Base-by-base conservation (phyloP, 495 filamentous ascomycete species). In the Chaetomium fimeti region DNA sequence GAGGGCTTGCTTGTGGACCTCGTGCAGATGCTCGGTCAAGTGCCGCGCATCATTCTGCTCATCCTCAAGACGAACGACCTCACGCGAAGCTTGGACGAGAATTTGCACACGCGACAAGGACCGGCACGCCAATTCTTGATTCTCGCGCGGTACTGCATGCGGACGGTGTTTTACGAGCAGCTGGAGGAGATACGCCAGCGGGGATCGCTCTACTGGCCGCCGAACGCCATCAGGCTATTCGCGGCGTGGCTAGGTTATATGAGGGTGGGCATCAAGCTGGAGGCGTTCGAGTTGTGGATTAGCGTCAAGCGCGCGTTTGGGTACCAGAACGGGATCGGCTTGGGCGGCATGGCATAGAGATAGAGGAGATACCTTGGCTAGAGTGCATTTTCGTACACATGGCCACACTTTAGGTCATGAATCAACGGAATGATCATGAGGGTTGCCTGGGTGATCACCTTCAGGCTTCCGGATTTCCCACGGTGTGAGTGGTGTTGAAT, bases 51-150 rank as follows among this genome's bases (percentile, higher is more conserved):
- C 62, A 95, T 99, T 45, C 83, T 99, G 18, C 80, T 99, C 6
- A 97, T 99, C 68, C 82, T 99, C 59, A 99, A 99, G 78, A 99
- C 95, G 1, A 99, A 99, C 73, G 95, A 99, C 75, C 78, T 99
- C 47, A 99, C 94, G 29, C 87, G 95, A 64, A 93, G 89, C 66
- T 84, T 99, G 32, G 95, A 99, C 69, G 95, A 98, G 76, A 92
- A 88, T 75, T 82, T 99, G 16, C 91, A 97, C 61, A 98, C 94
- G 22, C 83, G 88, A 13, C 88, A 91, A 69, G 95, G 94, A 0
- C 92, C 93, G 2, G 85, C 92, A 66, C 85, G 93, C 24, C 90
- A 88, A 13, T 99, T 98, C 74, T 79, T 98, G 62, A 99, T 99
- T 64, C 84, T 99, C 13, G 95, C 95, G 9, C 83, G 89, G 42